Conservation (phyloP, 169 alveolate genomes). For the Cryptosporidium parvum region DNA sequence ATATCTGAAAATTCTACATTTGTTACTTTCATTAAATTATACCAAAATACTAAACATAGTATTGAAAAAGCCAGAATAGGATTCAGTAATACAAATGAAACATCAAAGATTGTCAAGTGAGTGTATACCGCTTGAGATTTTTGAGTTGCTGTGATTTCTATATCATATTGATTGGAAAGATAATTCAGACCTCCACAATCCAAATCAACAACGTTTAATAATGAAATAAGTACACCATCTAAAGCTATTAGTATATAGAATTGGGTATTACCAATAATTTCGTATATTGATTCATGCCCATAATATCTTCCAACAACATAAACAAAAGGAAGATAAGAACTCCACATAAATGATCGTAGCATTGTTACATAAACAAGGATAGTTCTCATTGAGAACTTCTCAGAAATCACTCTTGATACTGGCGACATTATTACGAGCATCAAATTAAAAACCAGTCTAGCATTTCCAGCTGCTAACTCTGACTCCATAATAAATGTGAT, state of each 20-base stretch:
- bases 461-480: conserved; percentile 33
- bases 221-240: conserved; percentile 44
- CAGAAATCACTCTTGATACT: conserved; percentile 27
- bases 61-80: conserved; percentile 3
- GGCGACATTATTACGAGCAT: conserved; percentile 40
- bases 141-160: conserved; percentile 50
- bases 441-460: conserved; percentile 48
- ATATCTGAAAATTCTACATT: not conserved
- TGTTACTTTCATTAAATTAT: not conserved
- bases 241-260: conserved; percentile 29
- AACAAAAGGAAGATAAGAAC: conserved; percentile 21
- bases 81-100: conserved; percentile 36
- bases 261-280: conserved; percentile 13
- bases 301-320: conserved; percentile 1
- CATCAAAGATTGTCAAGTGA: conserved; percentile 31
- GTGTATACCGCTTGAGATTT: conserved; percentile 52
- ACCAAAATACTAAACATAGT: not conserved
- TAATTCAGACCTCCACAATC: conserved; percentile 56
- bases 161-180: conserved; percentile 22
- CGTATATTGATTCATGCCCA: not conserved
- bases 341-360: conserved; percentile 37
- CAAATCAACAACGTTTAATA: conserved; percentile 42
- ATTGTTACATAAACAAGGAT: conserved; percentile 25
- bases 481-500: conserved; percentile 37
- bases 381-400: not conserved